Evolutionary conservation across 257 asterid species (phyloP), one percentile per base, ranked within the genome.

Genomic region (Solanum neorickii): DNA sequence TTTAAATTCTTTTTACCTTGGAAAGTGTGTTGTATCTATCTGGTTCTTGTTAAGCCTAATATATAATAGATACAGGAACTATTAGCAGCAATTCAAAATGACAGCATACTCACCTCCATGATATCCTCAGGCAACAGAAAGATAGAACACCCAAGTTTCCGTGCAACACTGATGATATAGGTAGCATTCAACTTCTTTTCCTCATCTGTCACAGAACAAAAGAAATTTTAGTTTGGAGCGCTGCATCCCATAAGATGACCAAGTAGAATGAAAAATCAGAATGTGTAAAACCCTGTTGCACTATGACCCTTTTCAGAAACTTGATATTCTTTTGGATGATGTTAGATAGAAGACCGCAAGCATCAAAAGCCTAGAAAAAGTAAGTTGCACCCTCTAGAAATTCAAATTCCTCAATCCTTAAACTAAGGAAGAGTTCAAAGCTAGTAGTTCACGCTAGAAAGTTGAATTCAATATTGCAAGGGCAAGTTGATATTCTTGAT

Each of bases 81-180:
- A 73, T 62, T 12, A 49, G n/a, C 46, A 29, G 12, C 52, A 46
- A 80, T 39, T 37, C 62, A 39, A 25, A n/a, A 46, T 29, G 72
- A 86, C 20, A 86, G 59, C 66, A 88, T 84, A 46, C 92, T 92
- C 89, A 97, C 99, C 96, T 95, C 97, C 84, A 94, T 94, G 93
- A 97, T 97, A 90, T 97, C 99, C 90, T 97, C 99, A 9, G 99
- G 99, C 93, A 97, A 91, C 93, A 97, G 92, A 95, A 95, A 97
- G 73, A 97, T 93, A 68, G 99, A 95, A 89, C 99, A 97, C 21
- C 99, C 99, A 75, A 97, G 98, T 90, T 97, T 97, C 89, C 99
- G 90, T 14, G 99, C 99, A 85, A 97, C 98, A 86, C 99, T 97
- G 91, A 97, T 97, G 88, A 97, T 97, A 88, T 97, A 97, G 33